phyloP scores from a whole-genome alignment of 371 early-diverging fungal genomes.

The Mucor plumbeus region DNA sequence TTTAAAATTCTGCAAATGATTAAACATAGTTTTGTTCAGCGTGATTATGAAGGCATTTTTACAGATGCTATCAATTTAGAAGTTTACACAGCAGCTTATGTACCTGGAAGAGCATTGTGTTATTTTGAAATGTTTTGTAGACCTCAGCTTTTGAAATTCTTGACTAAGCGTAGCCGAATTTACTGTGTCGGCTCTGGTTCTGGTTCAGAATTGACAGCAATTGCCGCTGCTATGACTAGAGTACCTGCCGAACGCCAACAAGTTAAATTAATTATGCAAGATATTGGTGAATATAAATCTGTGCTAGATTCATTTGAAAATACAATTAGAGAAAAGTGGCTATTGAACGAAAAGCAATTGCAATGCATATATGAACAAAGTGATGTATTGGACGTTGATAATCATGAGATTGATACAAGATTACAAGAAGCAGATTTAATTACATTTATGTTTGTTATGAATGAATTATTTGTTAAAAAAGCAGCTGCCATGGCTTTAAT shows the following conservation, averaged over 20 bases:
- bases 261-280: slow-evolving; percentile 66
- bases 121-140: slow-evolving; percentile 78
- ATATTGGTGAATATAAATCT: slow-evolving; percentile 71
- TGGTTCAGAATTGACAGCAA: slow-evolving; percentile 85
- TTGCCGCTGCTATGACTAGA: slow-evolving; percentile 77
- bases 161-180: slow-evolving; percentile 49
- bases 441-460: slow-evolving; percentile 90
- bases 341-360: slow-evolving; percentile 37
- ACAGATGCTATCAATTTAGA: slow-evolving; percentile 70
- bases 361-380: slow-evolving; percentile 44
- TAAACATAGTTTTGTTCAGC: slow-evolving; percentile 78
- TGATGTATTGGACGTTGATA: slow-evolving; percentile 49
- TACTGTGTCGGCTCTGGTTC: slow-evolving; percentile 85
- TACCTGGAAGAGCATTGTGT: slow-evolving; percentile 85
- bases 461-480: slow-evolving; percentile 88
- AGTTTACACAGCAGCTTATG: slow-evolving; percentile 87
- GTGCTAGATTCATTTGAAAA: slow-evolving; percentile 43
- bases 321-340: slow-evolving; percentile 38
- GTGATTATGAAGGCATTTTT: slow-evolving; percentile 88
- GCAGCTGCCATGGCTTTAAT: slow-evolving; percentile 76
- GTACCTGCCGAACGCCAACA: slow-evolving; percentile 52
- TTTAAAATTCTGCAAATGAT: slow-evolving; percentile 68
- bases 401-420: slow-evolving; percentile 36
- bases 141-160: slow-evolving; percentile 55
- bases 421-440: slow-evolving; percentile 72